Conservation (phyloP, 345 rosid genomes). For the Hibiscus trionum region DNA sequence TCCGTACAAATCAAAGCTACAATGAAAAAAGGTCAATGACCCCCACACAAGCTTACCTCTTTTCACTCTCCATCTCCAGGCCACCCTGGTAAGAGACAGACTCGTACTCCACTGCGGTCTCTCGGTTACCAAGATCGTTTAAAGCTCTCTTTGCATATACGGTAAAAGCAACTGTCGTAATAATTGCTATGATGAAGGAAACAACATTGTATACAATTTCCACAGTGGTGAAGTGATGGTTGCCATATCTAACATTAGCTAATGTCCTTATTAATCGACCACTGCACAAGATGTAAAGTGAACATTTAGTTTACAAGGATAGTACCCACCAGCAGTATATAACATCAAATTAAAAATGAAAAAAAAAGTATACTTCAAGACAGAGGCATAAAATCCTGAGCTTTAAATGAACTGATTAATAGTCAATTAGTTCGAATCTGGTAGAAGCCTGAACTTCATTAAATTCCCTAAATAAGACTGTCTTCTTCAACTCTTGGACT, state of each 20-base stretch:
- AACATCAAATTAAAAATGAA: not conserved
- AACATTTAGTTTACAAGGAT: constrained; percentile 1
- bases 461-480: not conserved
- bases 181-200: constrained; percentile 52
- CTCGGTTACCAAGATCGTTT: not conserved
- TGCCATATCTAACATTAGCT: constrained; percentile 43
- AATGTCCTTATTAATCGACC: constrained; percentile 68
- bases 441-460: not conserved
- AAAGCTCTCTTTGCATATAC: not conserved
- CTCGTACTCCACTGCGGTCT: not conserved
- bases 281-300: constrained; percentile 32
- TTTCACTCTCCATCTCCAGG: constrained; percentile 1
- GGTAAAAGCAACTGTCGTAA: constrained; percentile 29
- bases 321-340: not conserved
- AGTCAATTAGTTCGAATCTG: not conserved
- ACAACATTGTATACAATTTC: constrained; percentile 65
- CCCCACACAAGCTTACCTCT: not conserved
- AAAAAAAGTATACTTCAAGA: not conserved
- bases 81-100: not conserved
- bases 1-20: not conserved
- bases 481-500: not conserved
- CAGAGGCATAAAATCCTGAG: not conserved
- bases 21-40: not conserved
- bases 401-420: not conserved
- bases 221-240: constrained; percentile 45